Evolutionary conservation across 495 filamentous ascomycete genomes (phyloP), one percentile per base, ranked within the genome.

Genomic region (Xylaria castorea): DNA sequence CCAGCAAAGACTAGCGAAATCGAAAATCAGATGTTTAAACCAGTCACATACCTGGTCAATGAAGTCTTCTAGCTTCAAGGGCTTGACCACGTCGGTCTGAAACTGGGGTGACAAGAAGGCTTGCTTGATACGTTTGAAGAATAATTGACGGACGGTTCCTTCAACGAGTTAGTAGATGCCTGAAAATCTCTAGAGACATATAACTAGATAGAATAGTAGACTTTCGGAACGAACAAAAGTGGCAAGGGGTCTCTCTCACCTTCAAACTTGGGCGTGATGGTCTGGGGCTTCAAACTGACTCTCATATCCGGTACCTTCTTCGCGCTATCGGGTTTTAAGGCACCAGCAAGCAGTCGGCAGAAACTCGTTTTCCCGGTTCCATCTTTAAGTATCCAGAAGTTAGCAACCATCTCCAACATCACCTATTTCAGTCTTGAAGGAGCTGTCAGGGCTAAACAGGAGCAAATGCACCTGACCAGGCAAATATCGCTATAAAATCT

Each of bases 271-370:
- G 96, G 95, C 3, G 94, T 99, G 76, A 99, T 98, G 82, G 97
- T 99, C 85, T 99, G 96, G 30, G 97, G 96, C 89, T 99, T 98
- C 96, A 98, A 95, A 86, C 91, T 94, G 79, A 99, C 96, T 86
- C 92, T 94, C 94, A 99, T 96, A 73, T 91, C 90, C 16, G 96
- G 96, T 3, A 99, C 88, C 68, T 89, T 91, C 74, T 87, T 84
- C 50, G 76, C 86, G 66, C 89, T 89, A 75, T 99, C 96, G 46
- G 96, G 97, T 82, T 97, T 93, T 78, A 96, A 87, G 46, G 92
- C 93, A 76, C 97, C 97, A 71, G 97, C 96, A 70, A 99, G 88
- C 85, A 99, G 92, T 76, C 89, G 91, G 86, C 97, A 98, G 91
- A 99, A 99, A 20, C 96, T 99, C 3, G 96, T 98, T 86, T 98